Evolutionary conservation across 768 basidiomycete species (phyloP), one percentile per base, ranked within the genome.

Genomic region (Suillus occidentalis): DNA sequence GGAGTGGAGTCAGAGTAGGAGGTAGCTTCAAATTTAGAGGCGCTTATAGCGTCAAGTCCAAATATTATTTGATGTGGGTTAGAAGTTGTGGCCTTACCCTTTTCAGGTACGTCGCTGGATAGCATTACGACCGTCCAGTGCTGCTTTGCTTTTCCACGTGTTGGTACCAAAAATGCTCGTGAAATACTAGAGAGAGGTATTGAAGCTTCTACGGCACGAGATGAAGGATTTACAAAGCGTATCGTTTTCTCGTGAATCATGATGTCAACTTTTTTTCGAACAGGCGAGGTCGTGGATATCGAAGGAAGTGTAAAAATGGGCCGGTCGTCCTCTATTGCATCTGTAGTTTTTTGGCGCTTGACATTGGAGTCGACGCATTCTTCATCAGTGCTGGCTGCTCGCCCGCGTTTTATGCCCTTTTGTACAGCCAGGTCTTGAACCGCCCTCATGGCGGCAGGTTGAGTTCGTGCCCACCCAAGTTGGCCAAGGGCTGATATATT

Each of bases 261-360:
- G 69, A 92, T 82, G 69, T 92, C 85, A 45, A 89, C 84, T 67
- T 91, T 92, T 78, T 90, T 91, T 60, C 92, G 87, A 60, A 92
- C 74, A 13, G 91, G 91, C 0, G 91, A 86, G 13, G 88, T 86
- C n/a, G 83, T 79, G 36, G 90, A 91, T 49, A 93, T 75, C 20
- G 86, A 76, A 47, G 89, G 86, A 1, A 92, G 77, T 2, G 87
- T 85, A 75, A 84, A 88, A 12, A 84, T 63, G 1, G 87, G 83
- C 0, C 75, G 70, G 42, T 85, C 85, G 39, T 80, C 77, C 8
- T 67, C 70, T 36, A 66, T 67, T 31, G 68, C 65, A 2, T 55
- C 57, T 0, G 28, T 9, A 57, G 69, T 72, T 62, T 77, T 72
- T 52, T 60, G 68, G 60, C 69, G 67, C 39, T 72, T 71, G 40